These are phyloP conservation scores for Yarrowia sp. DNA, from an alignment of 805 yeast genomes.

Conservation along the genomic window DNA sequence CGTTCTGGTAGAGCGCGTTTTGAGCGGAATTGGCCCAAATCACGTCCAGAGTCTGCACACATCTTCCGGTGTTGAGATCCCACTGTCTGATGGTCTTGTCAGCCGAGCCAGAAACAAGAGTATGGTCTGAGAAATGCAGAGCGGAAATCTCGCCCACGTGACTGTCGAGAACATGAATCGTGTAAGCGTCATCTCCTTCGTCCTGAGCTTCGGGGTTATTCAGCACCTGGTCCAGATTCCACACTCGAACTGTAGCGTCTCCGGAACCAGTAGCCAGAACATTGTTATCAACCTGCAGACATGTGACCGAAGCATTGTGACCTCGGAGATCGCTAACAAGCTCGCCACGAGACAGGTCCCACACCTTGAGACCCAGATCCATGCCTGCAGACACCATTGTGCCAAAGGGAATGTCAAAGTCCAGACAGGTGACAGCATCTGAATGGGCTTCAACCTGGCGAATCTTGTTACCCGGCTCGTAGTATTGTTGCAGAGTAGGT, in stretches of 20 bases:
- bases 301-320: conserved; percentile 56
- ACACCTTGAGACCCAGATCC: conserved; percentile 74
- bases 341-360: conserved; percentile 67
- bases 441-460: conserved; percentile 51
- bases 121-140: conserved; percentile 49
- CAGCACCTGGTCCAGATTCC: conserved; percentile 45
- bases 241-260: conserved; percentile 58
- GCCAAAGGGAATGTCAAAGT: conserved; percentile 73
- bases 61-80: conserved; percentile 64
- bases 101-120: conserved; percentile 64
- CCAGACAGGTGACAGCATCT: conserved; percentile 53
- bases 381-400: conserved; percentile 71
- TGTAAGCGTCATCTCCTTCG: conserved; percentile 31
- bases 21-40: conserved; percentile 51
- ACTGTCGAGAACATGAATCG: conserved; percentile 53
- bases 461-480: conserved; percentile 56
- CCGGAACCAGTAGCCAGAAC: conserved; percentile 54
- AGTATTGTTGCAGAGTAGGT: conserved; percentile 64
- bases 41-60: conserved; percentile 68
- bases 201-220: not conserved
- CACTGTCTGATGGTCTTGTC: conserved; percentile 73
- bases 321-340: conserved; percentile 55
- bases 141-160: conserved; percentile 69
- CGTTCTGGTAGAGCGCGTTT: not conserved
- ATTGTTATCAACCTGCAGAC: conserved; percentile 56